Conservation (phyloP, 805 yeast species). For the Barnettozyma siamensis region DNA sequence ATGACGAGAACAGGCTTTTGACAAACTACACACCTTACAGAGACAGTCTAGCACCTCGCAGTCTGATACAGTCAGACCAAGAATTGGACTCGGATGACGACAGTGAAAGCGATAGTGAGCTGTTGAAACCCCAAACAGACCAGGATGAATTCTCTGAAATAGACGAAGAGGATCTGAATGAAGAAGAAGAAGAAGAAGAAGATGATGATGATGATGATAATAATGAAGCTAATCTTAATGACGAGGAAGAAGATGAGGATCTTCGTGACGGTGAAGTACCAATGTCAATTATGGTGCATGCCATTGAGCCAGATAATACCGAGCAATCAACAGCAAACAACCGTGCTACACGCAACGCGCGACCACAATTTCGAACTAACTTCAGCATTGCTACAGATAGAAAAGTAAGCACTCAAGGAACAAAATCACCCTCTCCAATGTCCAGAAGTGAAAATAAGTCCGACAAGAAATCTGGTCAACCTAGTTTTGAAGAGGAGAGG, state of each 20-base stretch:
- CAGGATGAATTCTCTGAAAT: slow-evolving; percentile 5
- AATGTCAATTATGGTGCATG: slow-evolving; percentile 14
- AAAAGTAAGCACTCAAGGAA: background rate
- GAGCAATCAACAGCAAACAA: background rate
- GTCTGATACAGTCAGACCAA: slow-evolving; percentile 20
- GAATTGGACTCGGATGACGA: slow-evolving; percentile 8
- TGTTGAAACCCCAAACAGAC: background rate
- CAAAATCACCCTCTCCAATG: background rate
- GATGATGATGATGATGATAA: background rate
- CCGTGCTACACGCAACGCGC: background rate
- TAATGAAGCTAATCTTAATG: too few species aligned
- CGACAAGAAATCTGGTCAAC: background rate
- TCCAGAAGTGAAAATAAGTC: background rate
- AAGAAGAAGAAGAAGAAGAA: slow-evolving; percentile 20
- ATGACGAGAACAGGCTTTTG: slow-evolving; percentile 9
- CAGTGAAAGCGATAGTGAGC: slow-evolving; percentile 6
- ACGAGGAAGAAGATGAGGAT: background rate
- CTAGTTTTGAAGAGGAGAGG: slow-evolving; percentile 15
- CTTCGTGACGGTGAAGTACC: slow-evolving; percentile 13
- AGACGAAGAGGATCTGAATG: slow-evolving; percentile 18
- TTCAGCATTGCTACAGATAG: background rate
- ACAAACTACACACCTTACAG: background rate
- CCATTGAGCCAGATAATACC: background rate
- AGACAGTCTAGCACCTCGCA: background rate
- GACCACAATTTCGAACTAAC: background rate